A percentile compares a stretch with the other conserved stretches of the same genome.
Evolutionary conservation across 139 green algal genomes (phyloP).

Genomic region (Volvox reticuliferus): DNA sequence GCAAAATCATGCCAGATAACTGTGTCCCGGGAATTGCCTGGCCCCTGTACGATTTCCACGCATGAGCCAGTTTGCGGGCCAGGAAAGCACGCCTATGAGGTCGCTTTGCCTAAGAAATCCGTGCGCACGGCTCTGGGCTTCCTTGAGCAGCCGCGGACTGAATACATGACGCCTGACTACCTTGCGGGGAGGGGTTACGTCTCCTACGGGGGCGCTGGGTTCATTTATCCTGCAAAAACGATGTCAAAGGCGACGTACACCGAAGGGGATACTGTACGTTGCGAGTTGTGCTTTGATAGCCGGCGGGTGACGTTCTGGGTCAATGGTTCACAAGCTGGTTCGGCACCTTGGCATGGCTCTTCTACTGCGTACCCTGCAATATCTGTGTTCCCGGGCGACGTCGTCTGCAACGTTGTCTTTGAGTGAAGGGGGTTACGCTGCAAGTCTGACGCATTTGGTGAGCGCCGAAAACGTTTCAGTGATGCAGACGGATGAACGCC

Average conservation of each 20-base stretch:
- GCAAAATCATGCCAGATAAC: background rate
- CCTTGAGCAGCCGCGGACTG: background rate
- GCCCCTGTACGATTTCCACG: constrained; percentile 16
- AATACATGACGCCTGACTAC: constrained; percentile 52
- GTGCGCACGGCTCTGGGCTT: constrained; percentile 47
- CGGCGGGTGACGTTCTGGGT: constrained; percentile 41
- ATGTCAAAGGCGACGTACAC: constrained; percentile 39
- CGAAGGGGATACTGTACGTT: constrained; percentile 43
- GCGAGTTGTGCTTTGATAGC: constrained; percentile 38
- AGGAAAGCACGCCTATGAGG: constrained; percentile 42
- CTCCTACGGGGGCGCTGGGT: constrained; percentile 47
- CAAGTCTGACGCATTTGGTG: no score
- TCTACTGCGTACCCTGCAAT: constrained; percentile 36
- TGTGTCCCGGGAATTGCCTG: background rate
- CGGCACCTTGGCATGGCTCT: constrained; percentile 6
- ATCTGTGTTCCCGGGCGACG: constrained; percentile 28
- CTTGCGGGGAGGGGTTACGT: background rate
- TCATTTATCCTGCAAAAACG: constrained; percentile 51
- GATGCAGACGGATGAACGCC: no score
- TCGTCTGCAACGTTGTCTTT: background rate
- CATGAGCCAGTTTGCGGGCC: background rate
- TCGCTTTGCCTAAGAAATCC: constrained; percentile 47
- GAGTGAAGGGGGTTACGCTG: background rate
- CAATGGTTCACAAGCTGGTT: constrained; percentile 36
- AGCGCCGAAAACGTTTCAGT: no score